Conservation (phyloP, 345 rosid species). For the Raphanus raphanistrum region DNA sequence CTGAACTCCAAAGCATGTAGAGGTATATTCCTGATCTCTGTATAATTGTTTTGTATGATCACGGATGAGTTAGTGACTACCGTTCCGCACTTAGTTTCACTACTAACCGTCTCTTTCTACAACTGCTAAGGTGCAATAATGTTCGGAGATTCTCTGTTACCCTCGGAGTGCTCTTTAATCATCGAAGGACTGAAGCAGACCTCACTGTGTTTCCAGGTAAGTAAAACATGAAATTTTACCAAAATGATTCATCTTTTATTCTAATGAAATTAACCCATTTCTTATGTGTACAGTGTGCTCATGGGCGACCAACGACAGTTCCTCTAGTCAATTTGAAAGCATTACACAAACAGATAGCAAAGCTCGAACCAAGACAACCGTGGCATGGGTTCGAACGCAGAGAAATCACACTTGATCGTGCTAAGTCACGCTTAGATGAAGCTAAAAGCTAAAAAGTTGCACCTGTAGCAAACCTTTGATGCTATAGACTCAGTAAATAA, state of each 20-base stretch:
- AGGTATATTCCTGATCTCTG: constrained; percentile 43
- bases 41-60: neutral
- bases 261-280: constrained; percentile 1
- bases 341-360: constrained; percentile 61
- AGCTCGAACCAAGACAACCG: constrained; percentile 41
- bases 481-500: neutral
- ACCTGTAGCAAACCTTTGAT: neutral
- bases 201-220: constrained; percentile 82
- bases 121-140: constrained; percentile 73
- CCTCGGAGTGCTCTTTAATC: constrained; percentile 78
- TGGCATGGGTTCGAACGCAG: constrained; percentile 68
- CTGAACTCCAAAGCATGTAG: constrained; percentile 84
- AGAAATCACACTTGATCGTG: constrained; percentile 48
- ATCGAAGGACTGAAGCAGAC: constrained; percentile 83
- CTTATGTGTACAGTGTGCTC: constrained; percentile 73
- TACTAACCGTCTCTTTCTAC: no score
- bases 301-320: constrained; percentile 86
- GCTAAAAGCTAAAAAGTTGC: constrained; percentile 22
- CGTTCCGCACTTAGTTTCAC: no score
- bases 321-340: constrained; percentile 69
- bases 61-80: no score
- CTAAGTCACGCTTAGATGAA: neutral
- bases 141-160: constrained; percentile 95
- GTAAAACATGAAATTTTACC: constrained; percentile 20
- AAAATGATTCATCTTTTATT: neutral